phyloP scores from a whole-genome alignment of 352 stramenopile genomes.

The Hyaloperonospora brassicae region DNA sequence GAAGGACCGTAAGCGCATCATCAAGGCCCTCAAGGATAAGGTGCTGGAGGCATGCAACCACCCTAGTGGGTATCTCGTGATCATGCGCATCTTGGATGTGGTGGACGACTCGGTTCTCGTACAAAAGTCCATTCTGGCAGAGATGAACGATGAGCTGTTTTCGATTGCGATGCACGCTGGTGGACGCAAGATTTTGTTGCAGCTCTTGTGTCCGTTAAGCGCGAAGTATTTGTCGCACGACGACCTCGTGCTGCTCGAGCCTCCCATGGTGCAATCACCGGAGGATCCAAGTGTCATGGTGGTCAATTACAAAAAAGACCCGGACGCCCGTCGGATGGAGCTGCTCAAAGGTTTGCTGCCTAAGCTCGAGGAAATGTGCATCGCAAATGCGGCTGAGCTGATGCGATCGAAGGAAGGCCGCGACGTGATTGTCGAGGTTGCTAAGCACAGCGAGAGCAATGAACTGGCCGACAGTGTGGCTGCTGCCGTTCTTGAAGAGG shows the following conservation, averaged over 20 bases:
- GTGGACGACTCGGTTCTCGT: constrained; percentile 88
- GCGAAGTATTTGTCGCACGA: constrained; percentile 79
- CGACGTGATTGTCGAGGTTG: constrained; percentile 75
- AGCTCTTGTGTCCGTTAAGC: constrained; percentile 72
- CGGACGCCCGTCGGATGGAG: constrained; percentile 61
- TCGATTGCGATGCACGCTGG: constrained; percentile 62
- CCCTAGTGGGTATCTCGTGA: constrained; percentile 85
- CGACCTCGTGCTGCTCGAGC: constrained; percentile 62
- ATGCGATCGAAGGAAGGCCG: constrained; percentile 76
- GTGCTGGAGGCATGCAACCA: constrained; percentile 85
- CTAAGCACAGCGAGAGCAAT: constrained; percentile 47
- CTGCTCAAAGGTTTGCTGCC: constrained; percentile 67
- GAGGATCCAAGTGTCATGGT: constrained; percentile 51
- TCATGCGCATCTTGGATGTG: constrained; percentile 84
- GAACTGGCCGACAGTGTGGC: constrained; percentile 46
- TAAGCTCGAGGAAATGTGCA: constrained; percentile 77
- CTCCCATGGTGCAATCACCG: constrained; percentile 58
- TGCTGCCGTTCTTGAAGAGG: constrained; percentile 33
- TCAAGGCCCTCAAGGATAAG: constrained; percentile 88
- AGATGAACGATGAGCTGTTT: constrained; percentile 72
- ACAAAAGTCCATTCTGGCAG: constrained; percentile 82
- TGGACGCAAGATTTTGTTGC: constrained; percentile 71
- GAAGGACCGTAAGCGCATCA: constrained; percentile 89
- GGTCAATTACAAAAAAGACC: constrained; percentile 87
- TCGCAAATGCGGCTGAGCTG: constrained; percentile 45